Evolutionary conservation across 257 asterid species (phyloP), one percentile per base, ranked within the genome.

Genomic region (Solanum phureja): DNA sequence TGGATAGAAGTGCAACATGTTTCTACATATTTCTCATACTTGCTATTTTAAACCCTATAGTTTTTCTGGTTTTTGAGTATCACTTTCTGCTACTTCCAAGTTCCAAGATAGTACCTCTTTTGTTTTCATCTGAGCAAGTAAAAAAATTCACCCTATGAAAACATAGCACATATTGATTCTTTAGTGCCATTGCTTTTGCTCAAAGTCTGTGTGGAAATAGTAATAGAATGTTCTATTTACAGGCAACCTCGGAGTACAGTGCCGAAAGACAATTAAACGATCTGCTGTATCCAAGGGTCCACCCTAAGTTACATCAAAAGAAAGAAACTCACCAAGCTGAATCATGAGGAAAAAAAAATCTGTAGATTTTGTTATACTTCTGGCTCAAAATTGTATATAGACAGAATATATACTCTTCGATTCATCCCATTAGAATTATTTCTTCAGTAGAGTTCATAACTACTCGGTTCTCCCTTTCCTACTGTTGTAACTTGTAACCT

Each of bases 221-320:
- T 46, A 81, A 81, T 81, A 18, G 27, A 18, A 46, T 52, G 11
- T 64, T 87, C 79, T 72, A 68, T 89, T 89, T 89, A 89, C 95
- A 97, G 99, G 99, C 98, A 76, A 89, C 98, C 6, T 97, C 99
- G 4, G 99, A 97, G 90, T 95, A 95, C 86, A 92, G 98, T 83
- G 98, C 98, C 8, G 98, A 95, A 91, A 92, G 98, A 90, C 98
- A 94, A 84, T 90, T 97, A 85, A 94, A 95, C 40, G 93, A 95
- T 91, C 82, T 94, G 58, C 88, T 97, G 84, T 97, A 94, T 89
- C 98, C 98, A n/a, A 92, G 98, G 93, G 86, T 91, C 88, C 91
- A 89, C 86, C 69, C 69, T 77, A 93, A 93, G 87, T 86, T 83
- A 74, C 96, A 95, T 85, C 98, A 92, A 83, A 95, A 89, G 94